Conservation (phyloP, 371 early-diverging fungal species). For the Mortierella sp. region DNA sequence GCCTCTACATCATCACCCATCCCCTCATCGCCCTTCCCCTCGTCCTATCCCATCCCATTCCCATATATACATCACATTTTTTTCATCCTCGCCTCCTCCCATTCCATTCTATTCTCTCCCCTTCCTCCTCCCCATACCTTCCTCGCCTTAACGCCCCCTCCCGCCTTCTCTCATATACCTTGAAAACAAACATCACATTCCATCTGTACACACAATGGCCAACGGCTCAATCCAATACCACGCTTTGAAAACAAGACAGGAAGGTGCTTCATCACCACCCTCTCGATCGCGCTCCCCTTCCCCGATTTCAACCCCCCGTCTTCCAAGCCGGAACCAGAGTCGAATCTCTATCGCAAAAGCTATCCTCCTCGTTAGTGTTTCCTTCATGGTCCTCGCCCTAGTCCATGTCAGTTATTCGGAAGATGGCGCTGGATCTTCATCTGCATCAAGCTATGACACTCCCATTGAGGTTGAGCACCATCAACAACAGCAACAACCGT, state of each 20-base stretch:
- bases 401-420: constrained; percentile 12
- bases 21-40: not conserved
- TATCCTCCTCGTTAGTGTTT: constrained; percentile 18
- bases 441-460: not conserved
- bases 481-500: not conserved
- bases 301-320: not conserved
- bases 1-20: too few relatives aligned
- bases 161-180: not conserved
- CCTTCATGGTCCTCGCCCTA: constrained; percentile 25
- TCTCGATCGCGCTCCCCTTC: constrained; percentile 8
- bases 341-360: constrained; percentile 16
- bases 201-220: not conserved
- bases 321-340: constrained; percentile 2
- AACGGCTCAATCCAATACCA: constrained; percentile 6
- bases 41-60: too few relatives aligned
- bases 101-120: not conserved
- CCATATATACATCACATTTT: not conserved
- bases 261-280: not conserved
- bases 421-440: too few relatives aligned
- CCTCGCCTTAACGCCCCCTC: not conserved
- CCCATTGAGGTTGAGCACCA: not conserved
- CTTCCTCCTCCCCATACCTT: not conserved
- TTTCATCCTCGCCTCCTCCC: not conserved
- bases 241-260: not conserved
- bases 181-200: not conserved